Conservation (phyloP, 2,329 filamentous ascomycete genomes). For the Stagonosporopsis cucurbitacearum region DNA sequence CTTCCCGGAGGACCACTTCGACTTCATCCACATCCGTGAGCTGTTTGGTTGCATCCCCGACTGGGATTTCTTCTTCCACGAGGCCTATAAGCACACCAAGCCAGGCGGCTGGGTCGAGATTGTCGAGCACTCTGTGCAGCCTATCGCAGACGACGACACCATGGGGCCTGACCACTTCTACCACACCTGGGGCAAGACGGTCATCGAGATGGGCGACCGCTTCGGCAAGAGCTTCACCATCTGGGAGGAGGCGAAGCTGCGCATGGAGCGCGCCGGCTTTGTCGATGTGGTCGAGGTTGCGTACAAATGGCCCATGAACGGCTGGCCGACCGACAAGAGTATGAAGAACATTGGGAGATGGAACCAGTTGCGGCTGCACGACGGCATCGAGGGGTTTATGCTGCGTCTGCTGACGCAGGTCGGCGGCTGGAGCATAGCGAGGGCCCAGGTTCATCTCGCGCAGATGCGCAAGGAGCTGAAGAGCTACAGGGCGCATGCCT, state of each 20-base stretch:
- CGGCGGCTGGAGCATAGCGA: slow-evolving; percentile 42
- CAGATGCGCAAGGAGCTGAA: slow-evolving; percentile 45
- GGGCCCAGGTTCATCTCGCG: slow-evolving; percentile 48
- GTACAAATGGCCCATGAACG: slow-evolving; percentile 48
- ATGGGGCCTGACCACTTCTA: slow-evolving; percentile 47
- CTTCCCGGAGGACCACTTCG: slow-evolving; percentile 45
- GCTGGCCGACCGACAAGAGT: slow-evolving; percentile 40
- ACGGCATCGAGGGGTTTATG: slow-evolving; percentile 49
- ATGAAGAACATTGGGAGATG: slow-evolving; percentile 47
- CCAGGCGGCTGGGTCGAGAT: slow-evolving; percentile 55
- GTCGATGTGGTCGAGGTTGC: slow-evolving; percentile 41
- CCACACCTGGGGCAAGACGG: slow-evolving; percentile 43
- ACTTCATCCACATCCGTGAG: slow-evolving; percentile 57
- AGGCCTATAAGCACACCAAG: slow-evolving; percentile 45
- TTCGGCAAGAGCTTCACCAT: slow-evolving; percentile 49
- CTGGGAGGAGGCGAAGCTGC: slow-evolving; percentile 43
- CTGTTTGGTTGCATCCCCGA: slow-evolving; percentile 55
- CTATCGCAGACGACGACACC: slow-evolving; percentile 51
- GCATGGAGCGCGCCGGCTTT: slow-evolving; percentile 43
- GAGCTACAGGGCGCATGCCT: slow-evolving; percentile 44
- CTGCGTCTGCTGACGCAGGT: slow-evolving; percentile 46
- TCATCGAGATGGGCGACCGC: slow-evolving; percentile 45
- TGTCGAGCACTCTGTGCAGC: slow-evolving; percentile 52
- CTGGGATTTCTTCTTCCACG: slow-evolving; percentile 53
- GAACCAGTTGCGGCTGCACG: slow-evolving; percentile 47